These are phyloP conservation scores for Mycosphaerelloides madeirae DNA, from an alignment of 2,329 filamentous ascomycete species.

Conservation along the genomic window DNA sequence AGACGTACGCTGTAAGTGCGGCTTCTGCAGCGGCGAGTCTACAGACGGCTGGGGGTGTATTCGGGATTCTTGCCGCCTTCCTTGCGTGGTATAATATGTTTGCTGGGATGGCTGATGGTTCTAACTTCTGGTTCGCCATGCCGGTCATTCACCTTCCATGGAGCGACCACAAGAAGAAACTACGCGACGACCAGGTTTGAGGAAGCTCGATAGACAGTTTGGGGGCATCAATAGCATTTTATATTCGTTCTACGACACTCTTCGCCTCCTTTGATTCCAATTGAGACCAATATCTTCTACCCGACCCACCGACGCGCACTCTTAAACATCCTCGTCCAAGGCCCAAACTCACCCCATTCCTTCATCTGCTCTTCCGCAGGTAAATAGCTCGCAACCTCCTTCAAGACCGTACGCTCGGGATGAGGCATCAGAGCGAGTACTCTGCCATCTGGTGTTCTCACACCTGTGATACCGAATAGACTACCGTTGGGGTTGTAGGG, in stretches of 20 bases:
- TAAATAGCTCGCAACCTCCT: conserved; percentile 70
- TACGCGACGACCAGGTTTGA: too few relatives aligned
- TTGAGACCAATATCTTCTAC: too few relatives aligned
- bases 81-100: conserved; percentile 83
- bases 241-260: too few relatives aligned
- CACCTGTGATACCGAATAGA: conserved; percentile 73
- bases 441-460: conserved; percentile 70
- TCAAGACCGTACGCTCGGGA: conserved; percentile 81
- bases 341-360: conserved; percentile 75
- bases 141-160: neutral
- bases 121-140: neutral
- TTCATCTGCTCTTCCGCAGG: conserved; percentile 59
- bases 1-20: conserved; percentile 25
- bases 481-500: conserved; percentile 88
- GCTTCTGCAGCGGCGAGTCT: conserved; percentile 14
- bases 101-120: conserved; percentile 37
- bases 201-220: too few relatives aligned
- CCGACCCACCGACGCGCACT: conserved; percentile 87
- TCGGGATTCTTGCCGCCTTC: conserved; percentile 77
- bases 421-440: conserved; percentile 91
- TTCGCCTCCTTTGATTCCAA: too few relatives aligned
- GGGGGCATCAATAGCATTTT: too few relatives aligned
- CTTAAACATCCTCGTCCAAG: conserved; percentile 81
- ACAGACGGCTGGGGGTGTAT: conserved; percentile 68
- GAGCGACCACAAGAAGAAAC: neutral